These are phyloP conservation scores for Xylaria venustula DNA, from an alignment of 495 filamentous ascomycete species.

Conservation along the genomic window DNA sequence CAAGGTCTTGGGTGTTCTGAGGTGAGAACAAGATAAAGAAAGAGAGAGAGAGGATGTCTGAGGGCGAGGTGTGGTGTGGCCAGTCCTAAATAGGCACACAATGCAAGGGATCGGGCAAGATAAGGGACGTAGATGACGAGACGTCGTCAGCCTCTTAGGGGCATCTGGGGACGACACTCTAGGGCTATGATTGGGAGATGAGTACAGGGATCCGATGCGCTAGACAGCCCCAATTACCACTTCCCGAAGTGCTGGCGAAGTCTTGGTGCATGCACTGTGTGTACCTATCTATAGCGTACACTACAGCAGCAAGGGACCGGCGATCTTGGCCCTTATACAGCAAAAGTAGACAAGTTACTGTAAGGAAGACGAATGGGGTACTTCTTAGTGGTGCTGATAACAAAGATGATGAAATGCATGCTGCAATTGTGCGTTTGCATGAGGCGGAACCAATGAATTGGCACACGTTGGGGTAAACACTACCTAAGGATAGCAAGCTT, in stretches of 20 bases:
- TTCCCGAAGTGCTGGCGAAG: conserved; percentile 4
- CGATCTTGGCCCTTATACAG: not conserved
- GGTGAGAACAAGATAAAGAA: conserved; percentile 22
- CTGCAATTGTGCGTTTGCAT: too few species aligned
- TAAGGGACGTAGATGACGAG: not conserved
- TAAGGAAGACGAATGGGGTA: not conserved
- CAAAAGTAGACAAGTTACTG: not conserved
- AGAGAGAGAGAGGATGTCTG: conserved; percentile 13
- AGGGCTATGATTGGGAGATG: conserved; percentile 3
- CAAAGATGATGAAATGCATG: not conserved
- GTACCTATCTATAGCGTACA: not conserved
- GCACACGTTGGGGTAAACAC: too few species aligned
- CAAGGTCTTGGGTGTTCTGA: conserved; percentile 25
- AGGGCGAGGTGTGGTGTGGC: not conserved
- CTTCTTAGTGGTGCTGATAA: not conserved
- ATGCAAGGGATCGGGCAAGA: not conserved
- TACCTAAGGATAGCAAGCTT: too few species aligned
- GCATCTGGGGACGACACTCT: not conserved
- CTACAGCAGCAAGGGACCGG: not conserved
- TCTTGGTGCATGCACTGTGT: not conserved
- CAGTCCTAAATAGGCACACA: conserved; percentile 13
- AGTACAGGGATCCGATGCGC: conserved; percentile 2
- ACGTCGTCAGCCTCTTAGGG: not conserved
- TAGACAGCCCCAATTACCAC: not conserved
- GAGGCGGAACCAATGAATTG: too few species aligned